Base-by-base conservation (phyloP, 129 eudicot species). In the Chrysanthemum lavandulifolium region DNA sequence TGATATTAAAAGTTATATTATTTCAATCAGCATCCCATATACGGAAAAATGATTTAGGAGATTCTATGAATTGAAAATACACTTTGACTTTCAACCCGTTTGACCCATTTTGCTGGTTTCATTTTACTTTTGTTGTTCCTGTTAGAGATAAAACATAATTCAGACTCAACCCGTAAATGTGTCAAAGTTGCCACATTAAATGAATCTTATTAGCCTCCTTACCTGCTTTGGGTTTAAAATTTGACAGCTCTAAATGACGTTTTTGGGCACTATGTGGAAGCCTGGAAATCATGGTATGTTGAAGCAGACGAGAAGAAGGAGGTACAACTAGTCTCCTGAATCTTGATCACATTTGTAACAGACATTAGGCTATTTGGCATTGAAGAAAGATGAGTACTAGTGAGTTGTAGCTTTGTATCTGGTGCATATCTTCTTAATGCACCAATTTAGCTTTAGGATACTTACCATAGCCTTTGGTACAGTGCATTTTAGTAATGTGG, bases 261-360 rank as follows among this genome's bases (percentile, higher is more conserved):
- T 69, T 82, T 89, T 36, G 77, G 79, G 58, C 92, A 84, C 67
- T 89, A 89, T 80, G 81, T 61, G 43, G 89, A 82, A 14, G 91
- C 96, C 3, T 84, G 92, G 89, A 86, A 80, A 56, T 78, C 81
- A 53, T 89, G 96, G 92, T 68, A 69, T 78, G 88, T 55, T 56
- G 89, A 88, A 81, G 89, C 79, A 62, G 86, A 51, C 0, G 80
- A 85, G 13, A 81, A 82, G 82, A 78, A 82, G 68, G 77, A 72
- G 73, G 68, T 54, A 59, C 63, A 77, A n/a, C 65, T 76, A 10
- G 81, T 65, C 54, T 76, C 77, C 29, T 81, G 72, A 81, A 23
- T 67, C 27, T 55, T 65, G 66, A 65, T 54, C 48, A 14, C 29
- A 55, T 53, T 36, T 7, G 19, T 21, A 55, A 21, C 67, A 54